phyloP scores from a whole-genome alignment of 345 rosid genomes.

The Cardamine resedifolia region DNA sequence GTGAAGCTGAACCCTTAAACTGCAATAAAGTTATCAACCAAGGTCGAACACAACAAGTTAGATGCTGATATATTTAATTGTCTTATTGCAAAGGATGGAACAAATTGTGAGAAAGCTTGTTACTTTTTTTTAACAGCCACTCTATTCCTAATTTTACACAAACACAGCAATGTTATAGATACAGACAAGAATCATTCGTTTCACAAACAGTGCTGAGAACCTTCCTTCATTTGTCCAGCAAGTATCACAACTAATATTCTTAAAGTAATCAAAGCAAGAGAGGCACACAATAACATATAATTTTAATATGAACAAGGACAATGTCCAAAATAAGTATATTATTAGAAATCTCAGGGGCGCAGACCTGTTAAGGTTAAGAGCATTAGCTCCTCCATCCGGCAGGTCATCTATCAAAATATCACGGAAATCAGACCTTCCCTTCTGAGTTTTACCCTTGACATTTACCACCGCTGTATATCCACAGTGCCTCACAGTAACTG shows the following conservation, averaged over 20 bases:
- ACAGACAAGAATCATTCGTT: neutral
- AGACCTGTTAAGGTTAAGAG: constrained; percentile 83
- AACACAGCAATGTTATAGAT: neutral
- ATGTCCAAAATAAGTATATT: neutral
- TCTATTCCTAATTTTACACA: constrained; percentile 6
- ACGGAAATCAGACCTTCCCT: constrained; percentile 43
- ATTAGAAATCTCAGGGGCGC: constrained; percentile 10
- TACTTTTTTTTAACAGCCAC: neutral
- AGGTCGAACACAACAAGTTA: constrained; percentile 19
- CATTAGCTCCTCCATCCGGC: constrained; percentile 89
- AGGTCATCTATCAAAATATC: constrained; percentile 79
- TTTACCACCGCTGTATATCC: constrained; percentile 75
- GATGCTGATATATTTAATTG: neutral
- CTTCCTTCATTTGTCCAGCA: too few species aligned
- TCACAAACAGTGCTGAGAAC: too few species aligned
- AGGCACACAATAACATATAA: constrained; percentile 17
- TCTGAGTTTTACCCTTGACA: constrained; percentile 57
- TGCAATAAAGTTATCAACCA: constrained; percentile 42
- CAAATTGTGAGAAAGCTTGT: constrained; percentile 11
- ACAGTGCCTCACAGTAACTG: constrained; percentile 73
- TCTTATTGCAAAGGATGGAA: constrained; percentile 1
- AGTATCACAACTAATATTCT: neutral
- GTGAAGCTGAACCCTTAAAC: constrained; percentile 81
- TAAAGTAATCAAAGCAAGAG: neutral
- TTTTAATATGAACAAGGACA: neutral